These are phyloP conservation scores for Vachellia collinsii DNA, from an alignment of 306 rosid species.

Conservation along the genomic window DNA sequence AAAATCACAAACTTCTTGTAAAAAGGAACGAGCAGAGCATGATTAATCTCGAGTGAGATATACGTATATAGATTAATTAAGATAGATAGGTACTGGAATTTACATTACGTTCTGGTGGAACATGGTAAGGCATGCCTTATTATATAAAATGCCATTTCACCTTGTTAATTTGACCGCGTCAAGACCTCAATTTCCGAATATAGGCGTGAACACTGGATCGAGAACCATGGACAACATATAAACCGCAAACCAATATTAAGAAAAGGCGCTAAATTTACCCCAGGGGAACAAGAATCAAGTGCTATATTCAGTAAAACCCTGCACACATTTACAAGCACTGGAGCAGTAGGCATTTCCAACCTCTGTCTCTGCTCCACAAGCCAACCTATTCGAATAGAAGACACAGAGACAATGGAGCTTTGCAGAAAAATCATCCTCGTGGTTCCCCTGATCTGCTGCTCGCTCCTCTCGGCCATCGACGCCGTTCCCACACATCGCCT, in stretches of 20 bases:
- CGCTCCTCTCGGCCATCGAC: neutral
- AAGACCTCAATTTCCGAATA: neutral
- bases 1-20: no score
- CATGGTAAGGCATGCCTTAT: no score
- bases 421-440: neutral
- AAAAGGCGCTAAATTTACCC: neutral
- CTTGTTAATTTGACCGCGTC: no score
- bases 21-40: no score
- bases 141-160: no score
- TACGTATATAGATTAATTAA: no score
- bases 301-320: neutral
- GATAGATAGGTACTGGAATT: no score
- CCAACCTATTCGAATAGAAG: neutral
- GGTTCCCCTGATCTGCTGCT: neutral
- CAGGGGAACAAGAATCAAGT: neutral
- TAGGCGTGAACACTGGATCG: neutral
- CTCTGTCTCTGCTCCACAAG: constrained; percentile 7
- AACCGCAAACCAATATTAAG: neutral
- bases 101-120: no score
- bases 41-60: no score
- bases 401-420: constrained; percentile 23
- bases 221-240: neutral
- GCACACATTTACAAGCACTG: neutral
- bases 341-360: neutral
- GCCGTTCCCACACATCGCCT: neutral